Evolutionary conservation across 352 stramenopile genomes (phyloP), one percentile per base, ranked within the genome.

Genomic region (Aphanomyces cochlioides): DNA sequence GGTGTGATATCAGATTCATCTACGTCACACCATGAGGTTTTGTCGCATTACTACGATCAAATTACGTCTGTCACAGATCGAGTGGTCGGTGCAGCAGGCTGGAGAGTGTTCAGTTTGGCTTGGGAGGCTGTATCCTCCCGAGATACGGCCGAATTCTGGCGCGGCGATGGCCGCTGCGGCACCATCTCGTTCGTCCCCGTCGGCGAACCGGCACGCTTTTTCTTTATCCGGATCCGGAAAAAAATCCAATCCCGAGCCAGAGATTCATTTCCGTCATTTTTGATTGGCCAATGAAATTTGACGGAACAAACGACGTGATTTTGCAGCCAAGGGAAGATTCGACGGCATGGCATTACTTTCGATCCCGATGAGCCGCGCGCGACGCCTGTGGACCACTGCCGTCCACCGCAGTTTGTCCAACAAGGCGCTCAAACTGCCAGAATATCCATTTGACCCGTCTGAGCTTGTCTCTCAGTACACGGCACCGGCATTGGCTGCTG

Each of bases 391-490:
- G 36, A 47, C 57, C 41, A 28, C n/a, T 19, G 40, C 59, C n/a
- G 10, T 56, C 40, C n/a, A 41, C 5, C 59, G 59, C 10, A n/a
- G 38, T 40, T 39, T 56, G 12, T 67, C 59, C n/a, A n/a, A 40
- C 41, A 67, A 67, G 41, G 59, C 59, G 12, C 38, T 67, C 7
- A 67, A 67, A 36, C 59, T 67, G 10, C 59, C 59, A 8, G 39
- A 67, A 40, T 56, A 67, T 38, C 60, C 47, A n/a, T 64, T 69
- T 19, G 86, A 94, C 59, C 80, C 82, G 37, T 83, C 77, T 34
- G 92, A 92, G 66, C 76, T 99, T 45, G 92, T 98, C 7, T 90
- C 98, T 75, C 98, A 98, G 77, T 99, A 98, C 77, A 99, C 97
- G 37, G 92, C 95, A 38, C 88, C 95, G 4, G 90, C 93, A 34